Base-by-base conservation (phyloP, 2,329 filamentous ascomycete genomes). In the Colletotrichum chrysophilum region DNA sequence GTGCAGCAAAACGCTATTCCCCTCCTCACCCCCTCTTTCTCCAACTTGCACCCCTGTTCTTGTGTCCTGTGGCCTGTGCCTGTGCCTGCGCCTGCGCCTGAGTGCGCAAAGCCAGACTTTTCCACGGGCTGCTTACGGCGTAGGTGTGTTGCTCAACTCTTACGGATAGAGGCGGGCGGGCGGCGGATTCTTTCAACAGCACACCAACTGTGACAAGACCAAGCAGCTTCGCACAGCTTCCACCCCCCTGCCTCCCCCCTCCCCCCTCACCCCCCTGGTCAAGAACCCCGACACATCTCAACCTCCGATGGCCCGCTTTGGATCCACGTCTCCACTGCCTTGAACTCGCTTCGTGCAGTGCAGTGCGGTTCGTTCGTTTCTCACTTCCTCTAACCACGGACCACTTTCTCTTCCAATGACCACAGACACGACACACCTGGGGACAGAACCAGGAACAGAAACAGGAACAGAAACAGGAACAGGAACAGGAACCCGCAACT, bases 311-410 rank as follows among this genome's bases (percentile, higher is more conserved):
- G 14, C 55, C 28, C 72, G 38, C 64, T 28, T 9, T 21, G 36
- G 38, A 56, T 56, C 69, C 69, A 61, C 55, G 34, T 66, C 55
- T 71, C 72, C 68, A 71, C 36, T 60, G 52, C 48, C 48, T 75
- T 55, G 72, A 66, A 66, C 61, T 60, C 14, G 58, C 48, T 74
- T 60, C 34, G 66, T 74, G 60, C 60, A 36, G 66, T 74, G 60
- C 60, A 36, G 60, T 70, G 48, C 71, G 30, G 61, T 71, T 71
- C 68, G 72, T 75, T 75, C 61, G 68, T 66, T 71, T 75, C 72
- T 67, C n/a, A 26, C 55, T 56, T 56, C 55, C 56, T 38, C 36
- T 36, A 21, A 48, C 66, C 67, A 75, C 68, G 55, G 68, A 62
- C 72, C 68, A 67, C 43, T 61, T 36, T 28, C 61, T 60, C 13